Conservation (phyloP, 805 yeast species). For the Metschnikowia reukaufii region DNA sequence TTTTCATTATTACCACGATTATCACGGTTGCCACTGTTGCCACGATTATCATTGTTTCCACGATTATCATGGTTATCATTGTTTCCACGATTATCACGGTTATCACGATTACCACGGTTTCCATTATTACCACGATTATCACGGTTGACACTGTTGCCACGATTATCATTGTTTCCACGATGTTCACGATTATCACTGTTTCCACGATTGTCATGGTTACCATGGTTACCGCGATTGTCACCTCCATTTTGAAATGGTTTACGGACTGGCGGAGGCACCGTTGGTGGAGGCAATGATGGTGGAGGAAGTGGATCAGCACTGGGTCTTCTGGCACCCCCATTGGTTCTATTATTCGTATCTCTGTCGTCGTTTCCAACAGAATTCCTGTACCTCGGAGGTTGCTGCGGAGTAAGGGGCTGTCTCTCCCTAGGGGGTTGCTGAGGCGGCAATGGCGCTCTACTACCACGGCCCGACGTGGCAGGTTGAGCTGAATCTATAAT, state of each 20-base stretch:
- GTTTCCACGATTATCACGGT: not conserved
- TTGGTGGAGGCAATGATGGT: conserved; percentile 18
- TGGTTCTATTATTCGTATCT: conserved; percentile 6
- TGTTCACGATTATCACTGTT: conserved; percentile 1
- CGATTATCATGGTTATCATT: conserved; percentile 4
- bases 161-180: too few relatives aligned
- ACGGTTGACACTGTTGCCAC: conserved; percentile 1
- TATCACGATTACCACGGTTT: conserved; percentile 1
- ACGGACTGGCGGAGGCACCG: conserved; percentile 17
- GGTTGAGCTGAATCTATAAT: not conserved
- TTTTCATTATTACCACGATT: not conserved
- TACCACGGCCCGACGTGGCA: not conserved
- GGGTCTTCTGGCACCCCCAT: conserved; percentile 4
- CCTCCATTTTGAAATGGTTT: conserved; percentile 4
- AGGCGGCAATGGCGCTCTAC: conserved; percentile 26
- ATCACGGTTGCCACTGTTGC: too few relatives aligned
- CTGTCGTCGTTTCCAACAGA: conserved; percentile 18
- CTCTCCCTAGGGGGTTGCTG: conserved; percentile 18
- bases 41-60: not conserved
- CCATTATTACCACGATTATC: not conserved
- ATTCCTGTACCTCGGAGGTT: conserved; percentile 9
- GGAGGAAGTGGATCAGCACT: conserved; percentile 20
- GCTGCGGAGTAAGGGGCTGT: not conserved
- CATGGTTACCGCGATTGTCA: not conserved
- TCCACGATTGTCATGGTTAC: conserved; percentile 3